Conservation (phyloP, 192 early-diverging fungal species). For the Backusella australiensis region DNA sequence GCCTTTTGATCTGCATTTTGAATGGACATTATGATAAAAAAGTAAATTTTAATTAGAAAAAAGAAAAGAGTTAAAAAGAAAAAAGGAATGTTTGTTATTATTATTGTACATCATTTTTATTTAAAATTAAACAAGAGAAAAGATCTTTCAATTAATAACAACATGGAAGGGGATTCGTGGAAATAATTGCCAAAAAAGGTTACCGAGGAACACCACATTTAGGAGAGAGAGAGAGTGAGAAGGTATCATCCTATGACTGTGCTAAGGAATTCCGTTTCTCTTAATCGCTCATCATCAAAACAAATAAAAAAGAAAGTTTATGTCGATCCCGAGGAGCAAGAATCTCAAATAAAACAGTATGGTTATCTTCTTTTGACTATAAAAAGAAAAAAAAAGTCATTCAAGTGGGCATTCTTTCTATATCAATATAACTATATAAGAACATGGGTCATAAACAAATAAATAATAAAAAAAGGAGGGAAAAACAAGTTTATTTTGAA, state of each 20-base stretch:
- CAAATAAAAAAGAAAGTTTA: background rate
- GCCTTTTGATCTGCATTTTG: background rate
- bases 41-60: background rate
- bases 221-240: background rate
- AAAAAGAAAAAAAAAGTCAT: background rate
- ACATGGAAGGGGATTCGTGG: background rate
- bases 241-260: background rate
- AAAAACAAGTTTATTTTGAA: background rate
- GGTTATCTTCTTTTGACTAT: background rate
- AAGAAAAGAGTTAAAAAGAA: background rate
- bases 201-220: background rate
- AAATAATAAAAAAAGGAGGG: conserved; percentile 1
- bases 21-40: background rate
- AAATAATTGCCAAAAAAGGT: background rate
- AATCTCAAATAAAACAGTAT: background rate
- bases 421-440: background rate
- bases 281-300: background rate
- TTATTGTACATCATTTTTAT: background rate
- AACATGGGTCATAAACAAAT: background rate
- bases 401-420: background rate
- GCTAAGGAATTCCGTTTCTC: background rate
- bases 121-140: conserved; percentile 1
- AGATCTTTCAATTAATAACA: background rate
- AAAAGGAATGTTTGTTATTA: background rate
- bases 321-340: conserved; percentile 1